phyloP scores from a whole-genome alignment of 2,329 filamentous ascomycete species.

The Phialophora macrospora region DNA sequence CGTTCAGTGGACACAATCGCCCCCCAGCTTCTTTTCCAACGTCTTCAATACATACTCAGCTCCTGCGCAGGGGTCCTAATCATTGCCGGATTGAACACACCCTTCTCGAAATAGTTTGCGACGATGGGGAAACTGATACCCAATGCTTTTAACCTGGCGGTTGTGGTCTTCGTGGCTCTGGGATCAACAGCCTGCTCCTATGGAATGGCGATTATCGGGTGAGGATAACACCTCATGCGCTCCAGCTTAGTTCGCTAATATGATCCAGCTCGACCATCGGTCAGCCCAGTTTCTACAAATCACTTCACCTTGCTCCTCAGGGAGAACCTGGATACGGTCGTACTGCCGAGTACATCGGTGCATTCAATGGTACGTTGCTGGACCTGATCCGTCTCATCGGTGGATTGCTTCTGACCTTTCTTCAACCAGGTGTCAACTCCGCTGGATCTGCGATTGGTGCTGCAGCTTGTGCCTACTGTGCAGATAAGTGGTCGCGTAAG shows the following conservation, averaged over 20 bases:
- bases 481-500: conserved; percentile 47
- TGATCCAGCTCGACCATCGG: conserved; percentile 46
- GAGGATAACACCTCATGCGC: neutral
- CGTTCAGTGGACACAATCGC: neutral
- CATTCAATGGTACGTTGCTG: conserved; percentile 47
- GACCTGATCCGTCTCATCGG: neutral
- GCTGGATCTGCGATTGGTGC: conserved; percentile 50
- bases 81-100: neutral
- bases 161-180: conserved; percentile 45
- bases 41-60: neutral
- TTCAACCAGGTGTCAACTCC: conserved; percentile 44
- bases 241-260: neutral
- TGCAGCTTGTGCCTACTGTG: conserved; percentile 48
- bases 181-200: conserved; percentile 45
- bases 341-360: conserved; percentile 52
- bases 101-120: neutral
- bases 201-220: conserved; percentile 48
- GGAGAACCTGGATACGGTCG: conserved; percentile 49
- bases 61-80: neutral
- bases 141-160: conserved; percentile 44
- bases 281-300: conserved; percentile 53
- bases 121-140: conserved; percentile 38
- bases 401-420: neutral
- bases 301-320: conserved; percentile 48
- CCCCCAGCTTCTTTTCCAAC: too few species aligned